Evolutionary conservation across 2,329 filamentous ascomycete genomes (phyloP).

Genomic region (Penicillium sp.): DNA sequence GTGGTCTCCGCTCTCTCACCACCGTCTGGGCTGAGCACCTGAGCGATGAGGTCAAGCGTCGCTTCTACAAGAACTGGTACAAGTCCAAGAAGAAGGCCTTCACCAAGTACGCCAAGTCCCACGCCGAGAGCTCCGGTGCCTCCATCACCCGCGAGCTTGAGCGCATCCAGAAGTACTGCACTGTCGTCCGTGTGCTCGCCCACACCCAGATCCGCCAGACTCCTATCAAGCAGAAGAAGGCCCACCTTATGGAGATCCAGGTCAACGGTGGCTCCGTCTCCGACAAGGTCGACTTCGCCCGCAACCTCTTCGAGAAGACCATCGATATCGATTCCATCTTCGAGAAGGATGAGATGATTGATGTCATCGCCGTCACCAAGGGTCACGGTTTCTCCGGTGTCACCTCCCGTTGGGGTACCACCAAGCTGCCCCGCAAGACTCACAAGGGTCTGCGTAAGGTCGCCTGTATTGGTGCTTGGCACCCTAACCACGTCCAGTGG

Average conservation of each 20-base stretch:
- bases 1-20: conserved; percentile 97
- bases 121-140: conserved; percentile 87
- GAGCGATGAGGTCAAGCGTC: conserved; percentile 96
- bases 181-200: conserved; percentile 96
- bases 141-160: conserved; percentile 96
- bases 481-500: conserved; percentile 99
- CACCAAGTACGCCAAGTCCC: conserved; percentile 99
- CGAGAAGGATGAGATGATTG: conserved; percentile 99
- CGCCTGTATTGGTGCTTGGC: conserved; percentile 99
- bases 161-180: conserved; percentile 99
- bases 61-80: conserved; percentile 99
- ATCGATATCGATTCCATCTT: conserved; percentile 91
- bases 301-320: conserved; percentile 98
- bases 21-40: conserved; percentile 99
- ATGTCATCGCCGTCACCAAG: conserved; percentile 99
- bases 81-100: conserved; percentile 99
- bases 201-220: conserved; percentile 99
- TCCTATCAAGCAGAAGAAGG: conserved; percentile 99
- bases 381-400: conserved; percentile 98
- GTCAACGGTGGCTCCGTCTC: conserved; percentile 94
- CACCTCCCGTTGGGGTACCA: conserved; percentile 97
- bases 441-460: conserved; percentile 99
- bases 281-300: conserved; percentile 96
- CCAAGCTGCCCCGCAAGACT: conserved; percentile 99
- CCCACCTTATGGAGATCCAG: conserved; percentile 99